Base-by-base conservation (phyloP, 805 yeast genomes). In the Candida khao-thaluensis region DNA sequence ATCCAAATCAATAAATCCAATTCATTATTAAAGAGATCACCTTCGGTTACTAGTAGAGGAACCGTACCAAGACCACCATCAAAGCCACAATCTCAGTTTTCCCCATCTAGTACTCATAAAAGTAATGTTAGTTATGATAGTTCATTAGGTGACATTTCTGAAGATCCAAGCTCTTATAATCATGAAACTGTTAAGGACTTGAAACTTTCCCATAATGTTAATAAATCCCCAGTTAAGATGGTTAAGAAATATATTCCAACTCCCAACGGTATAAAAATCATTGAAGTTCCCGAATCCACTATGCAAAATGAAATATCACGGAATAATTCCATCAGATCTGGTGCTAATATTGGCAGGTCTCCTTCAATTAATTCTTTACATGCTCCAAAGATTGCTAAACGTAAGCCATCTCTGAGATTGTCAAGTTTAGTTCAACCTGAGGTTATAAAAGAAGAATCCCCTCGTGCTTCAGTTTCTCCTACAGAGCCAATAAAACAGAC, bases 171-270 rank as follows among this genome's bases (percentile, higher is more conserved):
- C 12, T 32, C 34, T 6, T 55, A 54, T 42, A 68, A 68, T 44
- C 64, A 59, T 29, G 62, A 56, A 18, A 54, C 57, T 22, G 46
- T 68, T 47, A 50, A 53, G 31, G 74, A 67, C 52, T 56, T 68
- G 43, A 58, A 59, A 37, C 51, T 67, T 39, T 37, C 52, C 2
- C 64, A 59, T 36, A 12, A 17, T 7, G 21, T 28, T 9, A 35
- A 39, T 11, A 37, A 41, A 15, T 35, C 43, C 1, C 29, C 47
- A 12, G 59, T 52, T 10, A 74, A 65, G 39, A 81, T 75, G 62
- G 74, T 82, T 7, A 82, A 80, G 48, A 81, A 77, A 46, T 84
- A 83, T 61, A 71, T 84, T 32, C 91, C 93, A 2, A 81, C 88
- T 2, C 80, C 85, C 3, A 71, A 77, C 49, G 93, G 93, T 10